These are phyloP conservation scores for Yamadazyma philogaea DNA, from an alignment of 805 yeast genomes.

Conservation along the genomic window DNA sequence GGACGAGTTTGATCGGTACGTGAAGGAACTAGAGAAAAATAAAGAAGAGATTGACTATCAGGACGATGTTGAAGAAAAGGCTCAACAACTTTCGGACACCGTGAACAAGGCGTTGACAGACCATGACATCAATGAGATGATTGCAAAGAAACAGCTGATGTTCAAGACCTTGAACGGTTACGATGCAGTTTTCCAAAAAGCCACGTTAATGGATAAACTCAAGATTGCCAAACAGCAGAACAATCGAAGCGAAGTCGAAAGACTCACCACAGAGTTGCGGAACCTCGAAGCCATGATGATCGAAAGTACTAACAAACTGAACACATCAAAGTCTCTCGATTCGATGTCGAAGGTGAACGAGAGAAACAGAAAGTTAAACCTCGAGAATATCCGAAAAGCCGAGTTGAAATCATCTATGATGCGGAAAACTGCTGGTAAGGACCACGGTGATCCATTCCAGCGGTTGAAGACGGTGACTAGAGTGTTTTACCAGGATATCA, in stretches of 20 bases:
- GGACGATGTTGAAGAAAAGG: conserved; percentile 63
- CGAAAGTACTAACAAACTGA: conserved; percentile 33
- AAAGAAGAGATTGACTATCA: conserved; percentile 57
- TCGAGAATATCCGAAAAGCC: conserved; percentile 72
- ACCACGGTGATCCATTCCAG: conserved; percentile 74
- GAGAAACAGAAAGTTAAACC: conserved; percentile 80
- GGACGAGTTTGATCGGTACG: conserved; percentile 73
- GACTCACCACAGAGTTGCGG: conserved; percentile 35
- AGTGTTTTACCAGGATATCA: conserved; percentile 65
- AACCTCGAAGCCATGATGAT: conserved; percentile 47
- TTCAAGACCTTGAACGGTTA: conserved; percentile 37
- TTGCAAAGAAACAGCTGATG: conserved; percentile 64
- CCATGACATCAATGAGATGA: conserved; percentile 73
- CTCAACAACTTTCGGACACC: conserved; percentile 58
- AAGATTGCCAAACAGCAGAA: conserved; percentile 67
- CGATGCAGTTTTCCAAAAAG: conserved; percentile 73
- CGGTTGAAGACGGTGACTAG: conserved; percentile 86
- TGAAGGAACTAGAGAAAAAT: conserved; percentile 56
- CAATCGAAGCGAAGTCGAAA: conserved; percentile 30
- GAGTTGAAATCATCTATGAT: conserved; percentile 62
- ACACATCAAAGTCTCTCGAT: conserved; percentile 37
- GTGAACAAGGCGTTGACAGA: conserved; percentile 65
- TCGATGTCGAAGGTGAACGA: conserved; percentile 73
- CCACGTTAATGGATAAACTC: conserved; percentile 68
- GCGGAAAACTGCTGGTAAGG: conserved; percentile 47